Conservation (phyloP, 345 rosid genomes). For the Toxicodendron radicans region DNA sequence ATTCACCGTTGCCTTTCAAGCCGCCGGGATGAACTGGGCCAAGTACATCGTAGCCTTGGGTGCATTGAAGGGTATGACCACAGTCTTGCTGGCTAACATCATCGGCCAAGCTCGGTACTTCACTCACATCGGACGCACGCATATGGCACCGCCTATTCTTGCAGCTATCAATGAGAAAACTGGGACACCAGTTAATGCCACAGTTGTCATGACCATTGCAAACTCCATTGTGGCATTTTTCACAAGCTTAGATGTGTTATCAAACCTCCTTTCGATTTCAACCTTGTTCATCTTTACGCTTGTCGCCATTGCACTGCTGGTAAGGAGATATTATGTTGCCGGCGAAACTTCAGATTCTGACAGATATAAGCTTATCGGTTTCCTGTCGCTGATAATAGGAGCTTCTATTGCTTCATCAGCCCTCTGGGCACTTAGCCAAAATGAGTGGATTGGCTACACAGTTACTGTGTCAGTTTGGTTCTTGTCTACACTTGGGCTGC, state of each 20-base stretch:
- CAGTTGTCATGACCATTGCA: constrained; percentile 43
- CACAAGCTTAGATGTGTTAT: constrained; percentile 48
- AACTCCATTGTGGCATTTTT: constrained; percentile 56
- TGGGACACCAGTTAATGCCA: constrained; percentile 60
- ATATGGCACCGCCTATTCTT: constrained; percentile 63
- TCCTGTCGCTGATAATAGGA: constrained; percentile 37
- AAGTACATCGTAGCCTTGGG: constrained; percentile 64
- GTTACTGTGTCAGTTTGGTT: constrained; percentile 55
- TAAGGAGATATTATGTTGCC: constrained; percentile 54
- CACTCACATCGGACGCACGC: constrained; percentile 66
- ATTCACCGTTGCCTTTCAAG: constrained; percentile 53
- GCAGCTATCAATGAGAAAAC: constrained; percentile 50
- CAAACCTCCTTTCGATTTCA: constrained; percentile 61
- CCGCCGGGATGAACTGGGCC: constrained; percentile 59
- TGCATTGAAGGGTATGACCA: constrained; percentile 71
- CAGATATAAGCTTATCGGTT: constrained; percentile 36
- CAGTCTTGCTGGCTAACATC: constrained; percentile 48
- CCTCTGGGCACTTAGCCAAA: constrained; percentile 36
- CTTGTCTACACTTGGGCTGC: constrained; percentile 43
- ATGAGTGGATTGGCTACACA: constrained; percentile 49
- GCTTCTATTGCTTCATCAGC: constrained; percentile 43
- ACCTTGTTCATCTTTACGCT: constrained; percentile 57
- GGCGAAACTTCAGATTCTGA: constrained; percentile 38
- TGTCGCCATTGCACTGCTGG: constrained; percentile 56
- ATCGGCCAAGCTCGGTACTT: constrained; percentile 65